These are phyloP conservation scores for Backusella liffmaniae DNA, from an alignment of 192 early-diverging fungal species.

Conservation along the genomic window DNA sequence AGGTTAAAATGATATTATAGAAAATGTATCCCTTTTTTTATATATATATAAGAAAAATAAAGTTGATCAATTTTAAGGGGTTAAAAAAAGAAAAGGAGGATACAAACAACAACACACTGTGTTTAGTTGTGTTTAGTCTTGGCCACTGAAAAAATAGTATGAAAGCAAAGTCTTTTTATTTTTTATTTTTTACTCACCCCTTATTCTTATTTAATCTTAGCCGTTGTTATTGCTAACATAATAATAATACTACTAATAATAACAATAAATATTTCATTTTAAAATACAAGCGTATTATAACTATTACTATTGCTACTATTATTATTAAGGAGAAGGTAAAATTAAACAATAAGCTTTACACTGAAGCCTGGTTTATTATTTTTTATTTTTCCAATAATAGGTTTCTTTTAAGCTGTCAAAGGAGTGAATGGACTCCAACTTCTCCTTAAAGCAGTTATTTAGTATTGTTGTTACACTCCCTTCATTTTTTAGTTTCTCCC, in stretches of 20 bases:
- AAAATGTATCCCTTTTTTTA: background rate
- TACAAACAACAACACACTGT: slow-evolving; percentile 5
- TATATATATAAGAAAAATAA: slow-evolving; percentile 1
- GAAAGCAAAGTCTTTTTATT: background rate
- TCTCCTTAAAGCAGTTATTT: background rate
- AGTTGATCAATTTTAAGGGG: slow-evolving; percentile 10
- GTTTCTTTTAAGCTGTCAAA: slow-evolving; percentile 7
- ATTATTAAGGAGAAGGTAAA: background rate
- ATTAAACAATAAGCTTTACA: background rate
- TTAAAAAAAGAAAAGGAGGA: background rate
- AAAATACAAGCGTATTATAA: background rate
- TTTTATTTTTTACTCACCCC: background rate
- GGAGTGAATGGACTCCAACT: background rate
- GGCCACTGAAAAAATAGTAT: background rate
- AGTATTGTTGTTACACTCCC: slow-evolving; percentile 3
- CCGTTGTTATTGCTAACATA: background rate
- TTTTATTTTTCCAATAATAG: background rate
- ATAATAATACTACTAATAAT: background rate
- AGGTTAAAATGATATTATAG: background rate
- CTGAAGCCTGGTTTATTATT: background rate
- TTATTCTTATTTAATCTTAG: slow-evolving; percentile 4
- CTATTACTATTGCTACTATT: background rate
- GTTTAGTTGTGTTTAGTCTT: slow-evolving; percentile 8
- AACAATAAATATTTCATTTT: background rate
- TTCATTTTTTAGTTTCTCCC: background rate